phyloP scores from a whole-genome alignment of 371 early-diverging fungal species.

The Mucor ambiguus region DNA sequence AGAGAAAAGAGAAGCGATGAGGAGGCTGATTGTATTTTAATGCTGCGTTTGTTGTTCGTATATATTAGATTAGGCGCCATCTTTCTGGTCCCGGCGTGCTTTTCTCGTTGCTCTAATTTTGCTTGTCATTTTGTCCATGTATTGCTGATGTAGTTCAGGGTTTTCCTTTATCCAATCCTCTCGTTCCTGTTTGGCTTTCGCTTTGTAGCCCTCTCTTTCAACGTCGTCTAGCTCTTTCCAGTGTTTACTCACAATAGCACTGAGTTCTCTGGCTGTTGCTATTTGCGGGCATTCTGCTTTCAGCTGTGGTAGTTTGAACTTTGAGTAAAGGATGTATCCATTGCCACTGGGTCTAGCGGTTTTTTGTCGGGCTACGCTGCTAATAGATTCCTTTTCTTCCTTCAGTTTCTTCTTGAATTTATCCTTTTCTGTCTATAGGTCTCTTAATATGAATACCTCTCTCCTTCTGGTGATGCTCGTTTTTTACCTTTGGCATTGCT shows the following conservation, averaged over 20 bases:
- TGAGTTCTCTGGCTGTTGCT: not conserved
- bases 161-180: constrained; percentile 18
- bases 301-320: not conserved
- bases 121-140: not conserved
- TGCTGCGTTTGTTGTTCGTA: not conserved
- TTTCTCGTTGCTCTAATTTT: not conserved
- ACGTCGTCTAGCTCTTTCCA: not conserved
- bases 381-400: not conserved
- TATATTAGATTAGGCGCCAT: too few relatives aligned
- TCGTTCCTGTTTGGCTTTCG: constrained; percentile 22
- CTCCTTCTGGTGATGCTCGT: not conserved
- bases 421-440: not conserved
- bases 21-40: not conserved
- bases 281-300: not conserved
- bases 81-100: not conserved
- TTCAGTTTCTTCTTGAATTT: not conserved
- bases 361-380: not conserved
- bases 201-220: not conserved
- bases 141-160: not conserved
- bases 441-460: not conserved
- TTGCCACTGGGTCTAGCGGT: not conserved
- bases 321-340: not conserved
- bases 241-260: not conserved
- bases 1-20: not conserved
- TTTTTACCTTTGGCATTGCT: not conserved